Evolutionary conservation across 2,329 filamentous ascomycete genomes (phyloP).

Genomic region (Neonectria faginata): DNA sequence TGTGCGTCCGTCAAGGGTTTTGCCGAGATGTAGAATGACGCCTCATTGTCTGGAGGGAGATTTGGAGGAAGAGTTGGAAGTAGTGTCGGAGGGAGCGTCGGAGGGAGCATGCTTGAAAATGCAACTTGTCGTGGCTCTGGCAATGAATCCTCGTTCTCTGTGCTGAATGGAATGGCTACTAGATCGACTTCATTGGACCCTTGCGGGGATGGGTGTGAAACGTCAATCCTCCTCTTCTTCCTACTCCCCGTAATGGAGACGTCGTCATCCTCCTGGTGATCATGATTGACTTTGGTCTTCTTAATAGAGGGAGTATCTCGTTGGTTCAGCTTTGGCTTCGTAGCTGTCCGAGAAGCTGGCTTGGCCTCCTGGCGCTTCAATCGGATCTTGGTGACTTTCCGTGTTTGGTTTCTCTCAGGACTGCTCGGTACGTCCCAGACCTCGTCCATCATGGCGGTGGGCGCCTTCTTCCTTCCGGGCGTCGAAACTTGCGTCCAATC

Average conservation of each 20-base stretch:
- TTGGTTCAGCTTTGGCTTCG: slow-evolving; percentile 3
- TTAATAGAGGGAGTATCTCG: not conserved
- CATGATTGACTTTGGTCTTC: not conserved
- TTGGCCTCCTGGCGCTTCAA: slow-evolving; percentile 31
- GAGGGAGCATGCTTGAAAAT: slow-evolving; percentile 45
- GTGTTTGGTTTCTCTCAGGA: slow-evolving; percentile 43
- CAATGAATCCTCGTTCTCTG: slow-evolving; percentile 31
- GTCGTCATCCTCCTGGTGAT: slow-evolving; percentile 1
- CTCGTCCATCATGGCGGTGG: slow-evolving; percentile 46
- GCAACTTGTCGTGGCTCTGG: slow-evolving; percentile 21
- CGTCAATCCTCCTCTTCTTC: slow-evolving; percentile 43
- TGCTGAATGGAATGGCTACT: slow-evolving; percentile 41
- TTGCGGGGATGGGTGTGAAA: slow-evolving; percentile 28
- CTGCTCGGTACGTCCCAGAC: slow-evolving; percentile 61
- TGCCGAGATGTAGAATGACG: slow-evolving; percentile 50
- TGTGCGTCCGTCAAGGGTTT: slow-evolving; percentile 53
- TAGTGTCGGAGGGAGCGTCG: slow-evolving; percentile 29
- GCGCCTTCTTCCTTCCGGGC: slow-evolving; percentile 44
- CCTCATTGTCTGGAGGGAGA: slow-evolving; percentile 42
- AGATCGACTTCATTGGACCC: slow-evolving; percentile 44
- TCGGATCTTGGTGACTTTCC: slow-evolving; percentile 32
- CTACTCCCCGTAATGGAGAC: slow-evolving; percentile 20
- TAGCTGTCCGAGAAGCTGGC: slow-evolving; percentile 3
- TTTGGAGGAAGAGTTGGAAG: slow-evolving; percentile 35
- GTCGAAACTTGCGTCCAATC: slow-evolving; percentile 52